Evolutionary conservation across 2,329 filamentous ascomycete species (phyloP), one percentile per base, ranked within the genome.

Genomic region (Aplosporella prunicola): DNA sequence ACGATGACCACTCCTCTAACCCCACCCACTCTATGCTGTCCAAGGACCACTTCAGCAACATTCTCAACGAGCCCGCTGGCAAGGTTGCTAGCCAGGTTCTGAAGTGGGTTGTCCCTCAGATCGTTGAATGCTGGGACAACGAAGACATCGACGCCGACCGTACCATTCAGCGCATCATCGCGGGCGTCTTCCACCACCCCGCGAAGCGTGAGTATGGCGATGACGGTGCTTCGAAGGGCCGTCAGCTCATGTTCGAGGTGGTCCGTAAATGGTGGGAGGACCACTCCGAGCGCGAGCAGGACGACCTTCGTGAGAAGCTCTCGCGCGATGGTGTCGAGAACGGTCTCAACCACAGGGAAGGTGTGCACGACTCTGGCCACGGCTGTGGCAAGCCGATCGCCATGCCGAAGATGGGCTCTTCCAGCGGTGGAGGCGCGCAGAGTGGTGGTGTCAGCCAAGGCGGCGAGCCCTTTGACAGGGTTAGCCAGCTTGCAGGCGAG

Each of bases 1-100:
- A 82, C 29, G 79, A 95, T 47, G 80, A 93, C 52, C 45, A 72
- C 35, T 82, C 67, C 45, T 78, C 76, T 14, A 81, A 95, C 52
- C 89, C 88, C 0, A 95, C 88, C 2, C 88, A 95, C 65, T 93
- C 85, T 14, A 94, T 94, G 88, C 68, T 95, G 35, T 87, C 86
- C 42, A 95, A 95, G 66, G 88, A 95, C 52, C 88, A 95, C 62
- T 95, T 95, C 60, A 83, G 81, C 45, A 93, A 93, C 53, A 69
- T 81, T 20, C 72, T 95, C 42, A 95, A 95, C 56, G 87, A 94
- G 56, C 74, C 87, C 28, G 88, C 86, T 30, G 88, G 88, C 39
- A 81, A 80, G 51, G 76, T 87, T 42, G 86, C 88, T 17, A 82
- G 80, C 45, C 75, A 79, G 50, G 77, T 88, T 32, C 67, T 95